Conservation (phyloP, 2,329 filamentous ascomycete genomes). For the Xylariaceae sp. region DNA sequence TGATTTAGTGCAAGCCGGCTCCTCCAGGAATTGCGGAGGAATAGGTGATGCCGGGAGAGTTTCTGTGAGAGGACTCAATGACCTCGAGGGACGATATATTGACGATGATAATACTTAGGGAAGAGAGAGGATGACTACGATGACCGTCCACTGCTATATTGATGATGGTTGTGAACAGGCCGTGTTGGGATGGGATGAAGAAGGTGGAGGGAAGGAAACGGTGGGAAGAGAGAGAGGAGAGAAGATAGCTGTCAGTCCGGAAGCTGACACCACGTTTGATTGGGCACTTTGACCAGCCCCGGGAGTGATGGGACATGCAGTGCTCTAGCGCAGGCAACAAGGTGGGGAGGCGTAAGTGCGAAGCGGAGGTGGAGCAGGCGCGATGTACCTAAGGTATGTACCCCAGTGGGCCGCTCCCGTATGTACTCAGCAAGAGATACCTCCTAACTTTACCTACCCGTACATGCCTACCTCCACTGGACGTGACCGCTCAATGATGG, state of each 20-base stretch:
- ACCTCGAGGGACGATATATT: neutral
- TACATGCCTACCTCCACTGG: neutral
- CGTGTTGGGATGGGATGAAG: neutral
- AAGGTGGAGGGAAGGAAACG: conserved; percentile 1
- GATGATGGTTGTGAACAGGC: conserved; percentile 4
- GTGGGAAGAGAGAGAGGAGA: conserved; percentile 1
- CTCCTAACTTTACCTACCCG: neutral
- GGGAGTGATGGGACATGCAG: conserved; percentile 7
- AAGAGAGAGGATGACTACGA: neutral
- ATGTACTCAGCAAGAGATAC: neutral
- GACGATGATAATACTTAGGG: conserved; percentile 6
- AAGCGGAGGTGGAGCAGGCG: conserved; percentile 12
- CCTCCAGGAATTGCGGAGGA: conserved; percentile 2
- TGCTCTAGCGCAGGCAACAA: conserved; percentile 17
- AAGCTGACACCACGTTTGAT: conserved; percentile 10
- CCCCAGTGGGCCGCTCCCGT: neutral
- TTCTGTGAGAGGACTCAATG: neutral
- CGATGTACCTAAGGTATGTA: neutral
- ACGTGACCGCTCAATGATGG: conserved; percentile 2
- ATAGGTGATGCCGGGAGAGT: neutral
- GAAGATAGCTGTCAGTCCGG: conserved; percentile 7
- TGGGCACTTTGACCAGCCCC: conserved; percentile 1
- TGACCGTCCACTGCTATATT: neutral
- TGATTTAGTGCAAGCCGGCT: conserved; percentile 28
- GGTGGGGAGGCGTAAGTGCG: conserved; percentile 5